phyloP scores from a whole-genome alignment of 2,329 filamentous ascomycete species.

The Rhynchosporium secalis region DNA sequence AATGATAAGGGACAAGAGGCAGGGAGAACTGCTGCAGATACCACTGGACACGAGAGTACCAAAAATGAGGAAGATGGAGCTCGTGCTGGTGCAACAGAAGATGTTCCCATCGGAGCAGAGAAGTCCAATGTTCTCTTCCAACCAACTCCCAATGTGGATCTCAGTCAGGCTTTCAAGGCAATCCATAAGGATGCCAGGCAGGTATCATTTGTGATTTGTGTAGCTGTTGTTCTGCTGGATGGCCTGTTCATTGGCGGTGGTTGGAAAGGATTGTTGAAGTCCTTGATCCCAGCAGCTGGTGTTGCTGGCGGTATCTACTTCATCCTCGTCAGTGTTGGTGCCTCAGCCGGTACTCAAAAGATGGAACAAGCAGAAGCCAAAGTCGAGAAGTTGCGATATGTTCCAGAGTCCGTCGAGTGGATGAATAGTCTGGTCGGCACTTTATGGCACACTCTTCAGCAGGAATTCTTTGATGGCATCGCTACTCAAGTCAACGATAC shows the following conservation, averaged over 20 bases:
- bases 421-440: constrained; percentile 29
- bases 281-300: constrained; percentile 24
- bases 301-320: constrained; percentile 24
- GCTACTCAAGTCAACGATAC: constrained; percentile 25
- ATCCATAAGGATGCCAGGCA: constrained; percentile 19
- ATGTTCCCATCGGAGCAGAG: constrained; percentile 30
- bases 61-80: constrained; percentile 15
- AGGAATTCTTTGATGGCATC: constrained; percentile 29
- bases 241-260: constrained; percentile 29
- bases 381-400: constrained; percentile 25
- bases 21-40: constrained; percentile 12
- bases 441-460: constrained; percentile 25
- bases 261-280: constrained; percentile 24
- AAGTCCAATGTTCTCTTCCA: constrained; percentile 32
- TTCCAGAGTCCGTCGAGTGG: constrained; percentile 29
- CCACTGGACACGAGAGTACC: constrained; percentile 8
- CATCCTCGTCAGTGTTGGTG: constrained; percentile 20
- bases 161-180: constrained; percentile 25
- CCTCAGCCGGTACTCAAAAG: constrained; percentile 10
- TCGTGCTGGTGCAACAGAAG: constrained; percentile 26
- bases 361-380: constrained; percentile 19
- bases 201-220: constrained; percentile 24
- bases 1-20: constrained; percentile 5
- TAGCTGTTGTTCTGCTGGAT: constrained; percentile 22
- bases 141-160: constrained; percentile 25